Percentiles rank a stretch among this genome's conserved stretches.
Conservation (phyloP, 768 basidiomycete genomes). For the Auriscalpium vulgare region DNA sequence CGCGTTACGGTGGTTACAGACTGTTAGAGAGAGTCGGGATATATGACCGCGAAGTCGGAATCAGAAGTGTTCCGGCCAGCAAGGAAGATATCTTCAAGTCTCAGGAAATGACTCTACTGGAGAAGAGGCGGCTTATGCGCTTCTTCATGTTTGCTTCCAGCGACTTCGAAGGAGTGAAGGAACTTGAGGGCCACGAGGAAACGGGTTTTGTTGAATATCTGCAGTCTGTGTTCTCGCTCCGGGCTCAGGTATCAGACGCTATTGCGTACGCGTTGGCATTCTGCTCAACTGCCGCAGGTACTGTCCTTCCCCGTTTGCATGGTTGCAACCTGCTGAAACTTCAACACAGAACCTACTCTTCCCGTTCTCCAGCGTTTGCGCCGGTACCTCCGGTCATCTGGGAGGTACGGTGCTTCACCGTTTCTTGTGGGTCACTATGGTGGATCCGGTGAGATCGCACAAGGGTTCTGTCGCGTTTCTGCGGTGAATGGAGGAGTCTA, state of each 20-base stretch:
- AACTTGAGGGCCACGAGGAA: constrained; percentile 49
- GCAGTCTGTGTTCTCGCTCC: constrained; percentile 53
- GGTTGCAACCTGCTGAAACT: no score
- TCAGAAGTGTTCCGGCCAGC: constrained; percentile 70
- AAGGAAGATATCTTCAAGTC: constrained; percentile 93
- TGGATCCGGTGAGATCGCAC: constrained; percentile 83
- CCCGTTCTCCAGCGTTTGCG: constrained; percentile 64
- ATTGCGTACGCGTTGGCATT: constrained; percentile 78
- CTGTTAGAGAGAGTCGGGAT: constrained; percentile 66
- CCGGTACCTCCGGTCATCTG: constrained; percentile 66
- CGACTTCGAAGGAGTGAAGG: constrained; percentile 59
- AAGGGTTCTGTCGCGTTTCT: constrained; percentile 82
- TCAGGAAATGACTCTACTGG: constrained; percentile 63
- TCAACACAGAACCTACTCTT: constrained; percentile 50
- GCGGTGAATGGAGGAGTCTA: constrained; percentile 77
- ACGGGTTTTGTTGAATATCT: constrained; percentile 58
- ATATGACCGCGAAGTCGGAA: constrained; percentile 35
- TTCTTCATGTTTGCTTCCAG: constrained; percentile 77
- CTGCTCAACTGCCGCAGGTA: constrained; percentile 53
- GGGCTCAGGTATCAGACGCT: constrained; percentile 44
- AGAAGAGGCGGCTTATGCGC: constrained; percentile 89
- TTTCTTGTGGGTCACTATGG: constrained; percentile 96
- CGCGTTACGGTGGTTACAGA: constrained; percentile 87
- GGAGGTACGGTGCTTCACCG: constrained; percentile 80
- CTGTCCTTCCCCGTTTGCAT: background rate